phyloP scores from a whole-genome alignment of 2,329 filamentous ascomycete species.

The Ambrosiella xylebori region DNA sequence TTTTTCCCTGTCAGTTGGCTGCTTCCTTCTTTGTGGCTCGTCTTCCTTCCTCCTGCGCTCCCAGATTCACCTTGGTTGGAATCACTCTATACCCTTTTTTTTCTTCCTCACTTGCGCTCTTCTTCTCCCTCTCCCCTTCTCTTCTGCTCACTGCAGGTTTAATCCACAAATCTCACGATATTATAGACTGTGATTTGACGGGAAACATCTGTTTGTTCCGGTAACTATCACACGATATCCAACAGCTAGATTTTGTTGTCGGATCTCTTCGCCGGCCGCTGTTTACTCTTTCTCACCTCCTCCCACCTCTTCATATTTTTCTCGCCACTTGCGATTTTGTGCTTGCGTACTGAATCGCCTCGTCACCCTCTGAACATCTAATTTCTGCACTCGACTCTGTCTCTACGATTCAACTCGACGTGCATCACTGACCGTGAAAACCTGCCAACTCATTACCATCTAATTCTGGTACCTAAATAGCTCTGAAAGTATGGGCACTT shows the following conservation, averaged over 20 bases:
- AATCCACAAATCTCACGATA: conserved; percentile 2
- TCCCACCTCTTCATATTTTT: neutral
- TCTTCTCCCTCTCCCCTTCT: neutral
- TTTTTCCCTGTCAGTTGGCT: neutral
- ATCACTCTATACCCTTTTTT: neutral
- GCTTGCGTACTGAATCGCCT: neutral
- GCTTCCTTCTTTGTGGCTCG: neutral
- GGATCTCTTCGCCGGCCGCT: conserved; percentile 1
- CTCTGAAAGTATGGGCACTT: conserved; percentile 13
- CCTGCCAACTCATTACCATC: neutral
- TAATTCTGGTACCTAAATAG: neutral
- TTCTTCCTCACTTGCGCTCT: neutral
- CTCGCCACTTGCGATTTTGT: neutral
- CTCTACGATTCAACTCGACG: neutral
- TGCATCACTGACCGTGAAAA: neutral
- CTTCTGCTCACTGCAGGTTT: neutral
- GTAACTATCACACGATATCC: neutral
- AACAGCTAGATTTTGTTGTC: neutral
- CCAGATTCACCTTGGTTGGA: neutral
- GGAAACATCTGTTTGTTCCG: conserved; percentile 1
- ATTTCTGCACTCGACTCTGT: neutral
- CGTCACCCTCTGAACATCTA: neutral
- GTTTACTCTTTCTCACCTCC: conserved; percentile 2
- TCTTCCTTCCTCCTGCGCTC: neutral
- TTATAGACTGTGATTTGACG: neutral